Percentiles rank a stretch among this genome's conserved stretches.
phyloP scores from a whole-genome alignment of 1,139 yeast genomes.

The Maudiozyma humilis region DNA sequence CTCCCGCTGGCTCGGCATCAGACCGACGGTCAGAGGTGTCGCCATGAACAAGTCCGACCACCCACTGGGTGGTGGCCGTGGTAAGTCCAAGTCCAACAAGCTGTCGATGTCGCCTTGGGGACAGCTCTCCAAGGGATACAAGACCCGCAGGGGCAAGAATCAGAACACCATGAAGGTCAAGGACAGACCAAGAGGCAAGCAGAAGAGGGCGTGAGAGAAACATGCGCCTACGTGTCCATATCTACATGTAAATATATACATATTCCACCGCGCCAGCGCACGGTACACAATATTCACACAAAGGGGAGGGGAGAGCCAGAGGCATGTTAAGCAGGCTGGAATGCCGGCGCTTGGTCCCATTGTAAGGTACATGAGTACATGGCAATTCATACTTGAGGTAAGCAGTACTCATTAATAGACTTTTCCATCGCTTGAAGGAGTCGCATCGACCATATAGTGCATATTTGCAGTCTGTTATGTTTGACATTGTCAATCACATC shows the following conservation, averaged over 20 bases:
- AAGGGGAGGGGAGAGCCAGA: too few relatives aligned
- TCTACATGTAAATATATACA: background rate
- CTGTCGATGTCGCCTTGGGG: conserved; percentile 97
- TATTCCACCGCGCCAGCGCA: background rate
- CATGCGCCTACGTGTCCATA: too few relatives aligned
- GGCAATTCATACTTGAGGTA: too few relatives aligned
- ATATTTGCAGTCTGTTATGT: too few relatives aligned
- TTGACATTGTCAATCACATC: too few relatives aligned
- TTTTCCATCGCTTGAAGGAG: too few relatives aligned
- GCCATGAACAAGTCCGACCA: conserved; percentile 98
- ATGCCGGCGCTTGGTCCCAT: too few relatives aligned
- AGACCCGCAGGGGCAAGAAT: conserved; percentile 87
- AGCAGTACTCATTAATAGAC: too few relatives aligned
- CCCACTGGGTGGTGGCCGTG: conserved; percentile 99
- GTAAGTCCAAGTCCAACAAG: conserved; percentile 94
- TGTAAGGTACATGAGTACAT: too few relatives aligned
- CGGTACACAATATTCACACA: background rate
- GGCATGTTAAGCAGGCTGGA: too few relatives aligned
- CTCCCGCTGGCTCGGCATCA: conserved; percentile 80
- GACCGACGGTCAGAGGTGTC: conserved; percentile 96
- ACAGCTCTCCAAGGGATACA: conserved; percentile 79
- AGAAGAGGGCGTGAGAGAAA: conserved; percentile 15
- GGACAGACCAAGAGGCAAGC: conserved; percentile 64
- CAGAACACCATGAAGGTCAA: conserved; percentile 75
- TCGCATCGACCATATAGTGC: too few relatives aligned